Percentiles rank a stretch among this genome's conserved stretches.
Conservation (phyloP, 768 basidiomycete genomes). For the Daedalea quercina region DNA sequence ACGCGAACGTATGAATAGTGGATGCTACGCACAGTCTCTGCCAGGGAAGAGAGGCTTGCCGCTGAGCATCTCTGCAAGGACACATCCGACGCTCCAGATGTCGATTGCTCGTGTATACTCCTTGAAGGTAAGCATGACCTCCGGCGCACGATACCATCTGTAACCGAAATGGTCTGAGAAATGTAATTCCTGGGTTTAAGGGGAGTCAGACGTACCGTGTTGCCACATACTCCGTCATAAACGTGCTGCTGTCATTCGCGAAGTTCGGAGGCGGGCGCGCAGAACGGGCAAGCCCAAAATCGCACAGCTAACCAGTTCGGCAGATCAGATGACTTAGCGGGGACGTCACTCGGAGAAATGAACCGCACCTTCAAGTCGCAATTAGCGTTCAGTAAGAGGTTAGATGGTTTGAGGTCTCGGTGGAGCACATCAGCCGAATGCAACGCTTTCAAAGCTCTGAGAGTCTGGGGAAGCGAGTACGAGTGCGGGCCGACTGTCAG, state of each 20-base stretch:
- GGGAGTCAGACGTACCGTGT: conserved; percentile 51
- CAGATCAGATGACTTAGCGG: neutral
- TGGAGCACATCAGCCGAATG: conserved; percentile 94
- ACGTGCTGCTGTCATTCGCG: conserved; percentile 69
- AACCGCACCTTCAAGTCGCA: conserved; percentile 81
- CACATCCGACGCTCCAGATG: conserved; percentile 84
- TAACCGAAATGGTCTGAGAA: neutral
- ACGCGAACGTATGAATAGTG: neutral
- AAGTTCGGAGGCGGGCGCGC: conserved; percentile 68
- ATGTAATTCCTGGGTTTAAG: neutral
- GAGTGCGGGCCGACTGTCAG: neutral
- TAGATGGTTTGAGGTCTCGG: conserved; percentile 94
- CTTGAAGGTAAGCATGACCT: conserved; percentile 97
- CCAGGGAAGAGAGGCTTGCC: conserved; percentile 97
- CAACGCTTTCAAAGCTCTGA: conserved; percentile 89
- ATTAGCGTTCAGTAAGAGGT: conserved; percentile 91
- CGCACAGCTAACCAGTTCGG: conserved; percentile 50
- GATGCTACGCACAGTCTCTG: conserved; percentile 46
- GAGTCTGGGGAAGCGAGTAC: conserved; percentile 42
- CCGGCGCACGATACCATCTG: conserved; percentile 96
- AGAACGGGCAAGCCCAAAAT: conserved; percentile 83
- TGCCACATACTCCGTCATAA: conserved; percentile 93
- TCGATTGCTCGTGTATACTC: conserved; percentile 88
- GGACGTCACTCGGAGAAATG: neutral
- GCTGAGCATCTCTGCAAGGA: conserved; percentile 96